Evolutionary conservation across 257 asterid genomes (phyloP).

Genomic region (Cinchona pubescens): DNA sequence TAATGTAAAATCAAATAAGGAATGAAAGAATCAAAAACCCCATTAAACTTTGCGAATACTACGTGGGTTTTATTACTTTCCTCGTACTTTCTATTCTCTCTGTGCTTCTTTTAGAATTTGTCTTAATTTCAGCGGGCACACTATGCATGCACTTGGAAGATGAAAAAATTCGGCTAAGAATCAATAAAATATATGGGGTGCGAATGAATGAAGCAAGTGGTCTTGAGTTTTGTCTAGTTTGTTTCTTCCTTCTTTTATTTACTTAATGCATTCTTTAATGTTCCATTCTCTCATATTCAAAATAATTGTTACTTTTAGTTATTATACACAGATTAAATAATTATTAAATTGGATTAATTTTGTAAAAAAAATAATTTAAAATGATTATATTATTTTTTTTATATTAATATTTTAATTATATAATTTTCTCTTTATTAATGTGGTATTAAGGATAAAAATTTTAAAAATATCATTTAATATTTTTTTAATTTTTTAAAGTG

Average conservation of each 20-base stretch:
- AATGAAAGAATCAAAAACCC: neutral
- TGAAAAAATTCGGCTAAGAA: neutral
- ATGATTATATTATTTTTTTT: no score
- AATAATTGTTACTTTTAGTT: no score
- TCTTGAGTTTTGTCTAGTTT: constrained; percentile 14
- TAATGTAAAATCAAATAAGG: constrained; percentile 13
- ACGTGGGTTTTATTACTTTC: constrained; percentile 12
- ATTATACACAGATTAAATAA: no score
- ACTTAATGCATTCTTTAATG: neutral
- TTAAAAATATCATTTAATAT: no score
- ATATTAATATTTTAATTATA: no score
- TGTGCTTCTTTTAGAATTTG: neutral
- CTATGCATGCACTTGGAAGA: constrained; percentile 11
- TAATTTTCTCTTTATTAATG: no score
- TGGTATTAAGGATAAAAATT: no score
- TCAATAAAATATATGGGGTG: neutral
- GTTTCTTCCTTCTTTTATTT: neutral
- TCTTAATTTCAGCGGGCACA: neutral
- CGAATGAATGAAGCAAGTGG: constrained; percentile 12
- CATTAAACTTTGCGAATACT: constrained; percentile 3
- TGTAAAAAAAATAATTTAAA: no score
- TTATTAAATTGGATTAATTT: no score
- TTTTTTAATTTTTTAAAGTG: no score
- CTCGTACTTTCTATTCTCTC: constrained; percentile 31
- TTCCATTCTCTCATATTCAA: no score